phyloP scores from a whole-genome alignment of 306 rosid genomes.

The Psophocarpus tetragonolobus region DNA sequence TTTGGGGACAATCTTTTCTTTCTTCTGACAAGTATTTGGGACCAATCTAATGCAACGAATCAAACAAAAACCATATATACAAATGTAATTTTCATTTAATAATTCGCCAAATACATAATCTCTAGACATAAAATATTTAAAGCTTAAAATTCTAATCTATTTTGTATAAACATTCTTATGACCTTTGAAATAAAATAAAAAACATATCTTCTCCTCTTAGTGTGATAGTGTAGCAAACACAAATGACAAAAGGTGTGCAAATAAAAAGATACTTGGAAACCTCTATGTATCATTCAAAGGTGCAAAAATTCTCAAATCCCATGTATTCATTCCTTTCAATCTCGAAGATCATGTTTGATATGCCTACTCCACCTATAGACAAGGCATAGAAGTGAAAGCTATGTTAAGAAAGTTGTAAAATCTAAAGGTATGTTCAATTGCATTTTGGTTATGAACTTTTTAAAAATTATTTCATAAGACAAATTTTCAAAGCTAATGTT shows the following conservation, averaged over 20 bases:
- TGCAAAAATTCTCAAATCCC: slow-evolving; percentile 79
- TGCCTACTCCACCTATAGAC: slow-evolving; percentile 78
- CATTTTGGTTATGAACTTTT: too few species aligned
- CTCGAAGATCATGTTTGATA: slow-evolving; percentile 51
- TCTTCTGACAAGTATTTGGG: too few species aligned
- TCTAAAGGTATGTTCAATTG: too few species aligned
- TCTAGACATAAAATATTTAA: too few species aligned
- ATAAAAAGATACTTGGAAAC: background rate
- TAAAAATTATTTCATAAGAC: too few species aligned
- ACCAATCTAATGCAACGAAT: too few species aligned
- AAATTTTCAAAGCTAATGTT: too few species aligned
- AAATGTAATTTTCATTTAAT: too few species aligned
- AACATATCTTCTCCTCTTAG: background rate
- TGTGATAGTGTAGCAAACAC: background rate
- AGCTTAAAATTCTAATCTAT: too few species aligned
- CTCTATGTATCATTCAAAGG: slow-evolving; percentile 30
- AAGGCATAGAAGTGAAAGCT: slow-evolving; percentile 2
- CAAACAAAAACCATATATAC: too few species aligned
- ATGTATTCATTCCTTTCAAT: slow-evolving; percentile 56
- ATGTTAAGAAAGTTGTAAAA: background rate
- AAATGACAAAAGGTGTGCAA: background rate
- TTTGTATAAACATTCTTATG: background rate
- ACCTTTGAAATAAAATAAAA: background rate
- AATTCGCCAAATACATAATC: too few species aligned
- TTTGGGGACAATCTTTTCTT: too few species aligned